A percentile compares a stretch with the other conserved stretches of the same genome.
Conservation (phyloP, 345 rosid genomes). For the Camelina laxa region DNA sequence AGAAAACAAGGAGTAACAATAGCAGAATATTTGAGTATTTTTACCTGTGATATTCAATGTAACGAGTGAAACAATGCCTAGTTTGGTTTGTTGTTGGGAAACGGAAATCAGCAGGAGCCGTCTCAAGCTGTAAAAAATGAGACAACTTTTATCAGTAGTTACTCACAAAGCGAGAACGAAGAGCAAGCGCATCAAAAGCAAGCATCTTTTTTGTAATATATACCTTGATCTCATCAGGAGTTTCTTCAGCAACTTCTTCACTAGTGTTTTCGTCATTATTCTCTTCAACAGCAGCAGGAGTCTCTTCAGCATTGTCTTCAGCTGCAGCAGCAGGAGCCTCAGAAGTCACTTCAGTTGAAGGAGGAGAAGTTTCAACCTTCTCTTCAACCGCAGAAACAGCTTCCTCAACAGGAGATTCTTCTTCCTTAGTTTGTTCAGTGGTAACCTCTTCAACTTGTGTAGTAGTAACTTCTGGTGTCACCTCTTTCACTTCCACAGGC, state of each 20-base stretch:
- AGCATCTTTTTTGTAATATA: background rate
- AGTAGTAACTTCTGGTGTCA: constrained; percentile 49
- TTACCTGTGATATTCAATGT: constrained; percentile 91
- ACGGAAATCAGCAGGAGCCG: constrained; percentile 98
- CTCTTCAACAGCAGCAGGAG: constrained; percentile 51
- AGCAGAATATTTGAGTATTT: background rate
- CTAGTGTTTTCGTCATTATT: constrained; percentile 6
- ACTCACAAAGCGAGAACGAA: background rate
- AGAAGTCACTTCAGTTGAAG: constrained; percentile 48
- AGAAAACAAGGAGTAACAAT: background rate
- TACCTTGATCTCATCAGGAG: constrained; percentile 85
- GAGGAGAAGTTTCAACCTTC: constrained; percentile 43
- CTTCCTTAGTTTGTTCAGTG: constrained; percentile 53
- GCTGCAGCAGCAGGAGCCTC: constrained; percentile 47
- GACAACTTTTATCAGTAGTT: background rate
- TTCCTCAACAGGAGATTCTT: constrained; percentile 46
- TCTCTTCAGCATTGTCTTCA: constrained; percentile 45
- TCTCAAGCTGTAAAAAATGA: constrained; percentile 70
- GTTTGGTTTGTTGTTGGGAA: constrained; percentile 99
- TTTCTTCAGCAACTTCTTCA: constrained; percentile 48
- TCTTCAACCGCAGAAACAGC: constrained; percentile 43
- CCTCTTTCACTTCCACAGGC: constrained; percentile 61
- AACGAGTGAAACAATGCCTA: constrained; percentile 97
- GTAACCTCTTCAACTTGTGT: constrained; percentile 53
- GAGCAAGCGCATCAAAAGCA: constrained; percentile 2